A percentile compares a stretch with the other conserved stretches of the same genome.
Evolutionary conservation across 768 basidiomycete genomes (phyloP).

Genomic region (Fomitopsis pulvina): DNA sequence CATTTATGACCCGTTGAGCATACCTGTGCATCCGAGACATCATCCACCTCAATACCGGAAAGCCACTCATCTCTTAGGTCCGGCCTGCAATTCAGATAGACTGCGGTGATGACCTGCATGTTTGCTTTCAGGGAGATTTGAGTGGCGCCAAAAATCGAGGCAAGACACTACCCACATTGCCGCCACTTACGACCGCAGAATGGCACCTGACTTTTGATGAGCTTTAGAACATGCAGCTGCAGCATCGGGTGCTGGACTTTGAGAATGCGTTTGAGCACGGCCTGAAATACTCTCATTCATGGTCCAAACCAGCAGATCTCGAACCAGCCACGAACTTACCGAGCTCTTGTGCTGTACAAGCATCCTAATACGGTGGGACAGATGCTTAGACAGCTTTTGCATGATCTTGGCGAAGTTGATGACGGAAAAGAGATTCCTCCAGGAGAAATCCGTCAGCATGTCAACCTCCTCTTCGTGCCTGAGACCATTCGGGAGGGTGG

Average conservation of each 20-base stretch:
- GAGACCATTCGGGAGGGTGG: slow-evolving; percentile 63
- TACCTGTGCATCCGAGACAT: slow-evolving; percentile 87
- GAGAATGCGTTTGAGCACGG: slow-evolving; percentile 91
- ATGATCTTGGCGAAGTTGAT: slow-evolving; percentile 98
- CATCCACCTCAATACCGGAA: slow-evolving; percentile 87
- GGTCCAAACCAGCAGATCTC: not conserved
- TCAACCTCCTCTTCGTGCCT: slow-evolving; percentile 85
- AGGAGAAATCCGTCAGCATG: slow-evolving; percentile 89
- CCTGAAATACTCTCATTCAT: slow-evolving; percentile 39
- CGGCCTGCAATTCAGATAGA: slow-evolving; percentile 95
- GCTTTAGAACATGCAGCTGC: slow-evolving; percentile 90
- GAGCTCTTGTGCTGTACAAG: slow-evolving; percentile 98
- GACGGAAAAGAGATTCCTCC: slow-evolving; percentile 95
- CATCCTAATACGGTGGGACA: slow-evolving; percentile 92
- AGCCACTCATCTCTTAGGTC: slow-evolving; percentile 98
- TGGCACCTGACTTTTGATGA: slow-evolving; percentile 98
- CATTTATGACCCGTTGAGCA: too few relatives aligned
- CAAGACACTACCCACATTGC: slow-evolving; percentile 52
- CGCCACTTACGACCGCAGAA: slow-evolving; percentile 98
- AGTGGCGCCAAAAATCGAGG: not conserved
- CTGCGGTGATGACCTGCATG: slow-evolving; percentile 99
- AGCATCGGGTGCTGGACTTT: slow-evolving; percentile 91
- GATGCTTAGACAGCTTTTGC: slow-evolving; percentile 94
- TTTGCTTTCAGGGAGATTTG: slow-evolving; percentile 54
- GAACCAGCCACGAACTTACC: slow-evolving; percentile 50